Conservation (phyloP, 805 yeast species). For the Candida stauntonica region DNA sequence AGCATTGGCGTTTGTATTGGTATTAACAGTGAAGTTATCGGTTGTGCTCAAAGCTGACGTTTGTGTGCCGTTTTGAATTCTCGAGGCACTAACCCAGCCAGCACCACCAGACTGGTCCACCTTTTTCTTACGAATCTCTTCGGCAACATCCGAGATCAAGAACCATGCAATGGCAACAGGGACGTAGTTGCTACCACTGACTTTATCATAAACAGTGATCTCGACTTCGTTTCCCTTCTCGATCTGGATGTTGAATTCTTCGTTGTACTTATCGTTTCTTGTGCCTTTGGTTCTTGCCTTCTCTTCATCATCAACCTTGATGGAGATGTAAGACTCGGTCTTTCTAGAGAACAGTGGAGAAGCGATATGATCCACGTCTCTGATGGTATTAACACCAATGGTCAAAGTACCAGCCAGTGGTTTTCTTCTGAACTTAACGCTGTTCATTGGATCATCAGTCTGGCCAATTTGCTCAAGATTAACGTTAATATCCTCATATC, state of each 20-base stretch:
- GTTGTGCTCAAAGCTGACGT: constrained; percentile 18
- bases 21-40: constrained; percentile 23
- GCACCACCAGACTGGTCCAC: constrained; percentile 72
- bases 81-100: constrained; percentile 88
- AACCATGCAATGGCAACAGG: constrained; percentile 96
- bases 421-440: constrained; percentile 72
- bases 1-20: constrained; percentile 14
- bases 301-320: constrained; percentile 87
- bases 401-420: constrained; percentile 79
- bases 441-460: constrained; percentile 49
- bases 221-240: constrained; percentile 93
- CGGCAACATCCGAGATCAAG: constrained; percentile 84
- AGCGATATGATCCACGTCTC: constrained; percentile 91
- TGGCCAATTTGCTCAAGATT: constrained; percentile 54
- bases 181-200: constrained; percentile 49
- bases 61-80: constrained; percentile 30
- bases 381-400: constrained; percentile 67
- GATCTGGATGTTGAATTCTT: constrained; percentile 72
- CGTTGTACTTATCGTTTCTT: constrained; percentile 78
- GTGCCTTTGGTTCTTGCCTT: constrained; percentile 71
- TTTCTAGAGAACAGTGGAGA: constrained; percentile 73
- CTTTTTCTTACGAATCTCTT: constrained; percentile 87
- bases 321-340: constrained; percentile 72
- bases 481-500: constrained; percentile 86
- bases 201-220: constrained; percentile 78